Conservation (phyloP, 768 basidiomycete genomes). For the Artomyces pyxidatus region DNA sequence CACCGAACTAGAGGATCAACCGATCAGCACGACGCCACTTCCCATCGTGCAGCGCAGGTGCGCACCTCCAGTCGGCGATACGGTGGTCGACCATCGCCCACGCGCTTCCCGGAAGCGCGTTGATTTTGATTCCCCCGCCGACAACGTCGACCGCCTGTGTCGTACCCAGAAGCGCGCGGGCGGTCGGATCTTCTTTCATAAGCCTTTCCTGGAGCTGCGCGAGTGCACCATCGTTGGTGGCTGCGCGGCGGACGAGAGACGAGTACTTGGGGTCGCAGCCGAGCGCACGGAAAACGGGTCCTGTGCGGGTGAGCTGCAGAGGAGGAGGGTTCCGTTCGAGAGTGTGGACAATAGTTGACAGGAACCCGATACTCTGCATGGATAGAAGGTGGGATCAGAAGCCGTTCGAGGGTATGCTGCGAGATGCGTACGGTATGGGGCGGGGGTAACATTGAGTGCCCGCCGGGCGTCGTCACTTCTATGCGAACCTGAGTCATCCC, state of each 20-base stretch:
- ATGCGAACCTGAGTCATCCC: conserved; percentile 36
- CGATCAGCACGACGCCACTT: too few relatives aligned
- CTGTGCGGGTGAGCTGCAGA: conserved; percentile 21
- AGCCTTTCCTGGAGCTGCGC: conserved; percentile 24
- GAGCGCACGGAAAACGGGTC: conserved; percentile 26
- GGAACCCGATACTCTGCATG: conserved; percentile 40
- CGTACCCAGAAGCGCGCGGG: conserved; percentile 25
- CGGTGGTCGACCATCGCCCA: conserved; percentile 21
- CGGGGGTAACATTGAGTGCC: conserved; percentile 48
- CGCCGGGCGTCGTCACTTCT: conserved; percentile 38
- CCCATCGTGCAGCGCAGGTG: conserved; percentile 1
- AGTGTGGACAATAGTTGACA: conserved; percentile 22
- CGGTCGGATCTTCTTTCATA: conserved; percentile 17
- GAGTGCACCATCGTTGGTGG: conserved; percentile 17
- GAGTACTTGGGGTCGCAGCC: conserved; percentile 29
- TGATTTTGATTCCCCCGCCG: conserved; percentile 31
- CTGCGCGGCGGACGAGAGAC: conserved; percentile 18
- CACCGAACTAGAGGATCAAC: conserved; percentile 24
- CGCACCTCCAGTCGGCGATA: conserved; percentile 21
- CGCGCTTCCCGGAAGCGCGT: conserved; percentile 34
- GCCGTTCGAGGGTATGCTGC: not conserved
- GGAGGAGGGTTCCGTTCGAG: conserved; percentile 1
- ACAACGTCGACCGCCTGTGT: conserved; percentile 41
- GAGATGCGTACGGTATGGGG: conserved; percentile 42
- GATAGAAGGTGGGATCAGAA: not conserved